phyloP scores from a whole-genome alignment of 2,329 filamentous ascomycete species.

The Blastomyces silverae region DNA sequence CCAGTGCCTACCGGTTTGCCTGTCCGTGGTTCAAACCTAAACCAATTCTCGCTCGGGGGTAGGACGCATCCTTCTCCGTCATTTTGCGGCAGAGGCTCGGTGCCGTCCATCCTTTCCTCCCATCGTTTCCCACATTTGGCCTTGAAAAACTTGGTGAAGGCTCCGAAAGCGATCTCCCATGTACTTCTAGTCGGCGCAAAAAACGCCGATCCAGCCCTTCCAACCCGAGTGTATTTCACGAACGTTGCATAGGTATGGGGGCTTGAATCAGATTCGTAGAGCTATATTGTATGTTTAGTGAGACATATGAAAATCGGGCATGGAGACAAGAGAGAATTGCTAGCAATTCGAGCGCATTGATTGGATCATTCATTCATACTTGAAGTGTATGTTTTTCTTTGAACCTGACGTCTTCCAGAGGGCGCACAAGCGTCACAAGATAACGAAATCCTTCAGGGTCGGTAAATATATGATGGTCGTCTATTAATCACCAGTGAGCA shows the following conservation, averaged over 20 bases:
- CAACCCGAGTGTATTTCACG: conserved; percentile 41
- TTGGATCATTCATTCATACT: conserved; percentile 34
- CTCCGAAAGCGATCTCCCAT: conserved; percentile 39
- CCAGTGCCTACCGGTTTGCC: conserved; percentile 21
- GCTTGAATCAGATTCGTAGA: conserved; percentile 58
- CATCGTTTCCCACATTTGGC: conserved; percentile 54
- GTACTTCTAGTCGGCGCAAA: conserved; percentile 31
- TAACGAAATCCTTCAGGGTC: conserved; percentile 60
- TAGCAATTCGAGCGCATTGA: neutral
- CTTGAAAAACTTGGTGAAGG: conserved; percentile 54
- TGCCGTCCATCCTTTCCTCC: conserved; percentile 41
- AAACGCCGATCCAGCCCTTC: conserved; percentile 29
- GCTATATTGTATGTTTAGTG: conserved; percentile 41
- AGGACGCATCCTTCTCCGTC: conserved; percentile 25
- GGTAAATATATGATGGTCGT: conserved; percentile 57
- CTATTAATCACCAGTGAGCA: conserved; percentile 33
- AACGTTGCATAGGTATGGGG: conserved; percentile 58
- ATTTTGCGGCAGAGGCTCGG: conserved; percentile 22
- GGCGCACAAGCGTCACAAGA: conserved; percentile 54
- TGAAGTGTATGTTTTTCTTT: conserved; percentile 56
- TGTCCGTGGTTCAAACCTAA: conserved; percentile 23
- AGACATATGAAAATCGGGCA: conserved; percentile 10
- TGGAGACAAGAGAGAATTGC: neutral
- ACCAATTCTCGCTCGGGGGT: conserved; percentile 32
- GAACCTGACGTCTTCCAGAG: conserved; percentile 42